Conservation (phyloP, 352 stramenopile species). For the Globisporangium iwayamae region DNA sequence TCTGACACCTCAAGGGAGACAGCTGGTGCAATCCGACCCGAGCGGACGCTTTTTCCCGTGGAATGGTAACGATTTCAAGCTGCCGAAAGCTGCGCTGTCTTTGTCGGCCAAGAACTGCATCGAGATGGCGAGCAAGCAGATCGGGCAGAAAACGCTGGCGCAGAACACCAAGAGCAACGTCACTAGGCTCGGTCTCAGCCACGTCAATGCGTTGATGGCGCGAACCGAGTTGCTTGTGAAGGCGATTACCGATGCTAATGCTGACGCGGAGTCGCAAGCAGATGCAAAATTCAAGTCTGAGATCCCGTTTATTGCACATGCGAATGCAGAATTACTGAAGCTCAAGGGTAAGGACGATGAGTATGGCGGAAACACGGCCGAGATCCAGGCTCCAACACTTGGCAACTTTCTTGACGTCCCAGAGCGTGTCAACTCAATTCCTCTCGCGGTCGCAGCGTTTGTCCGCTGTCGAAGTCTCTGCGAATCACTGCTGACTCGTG, state of each 20-base stretch:
- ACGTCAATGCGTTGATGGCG: slow-evolving; percentile 54
- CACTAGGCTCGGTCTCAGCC: slow-evolving; percentile 26
- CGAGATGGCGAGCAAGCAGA: slow-evolving; percentile 65
- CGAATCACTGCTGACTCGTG: slow-evolving; percentile 72
- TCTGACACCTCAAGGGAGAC: slow-evolving; percentile 65
- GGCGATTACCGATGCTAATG: slow-evolving; percentile 21
- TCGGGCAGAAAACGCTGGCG: slow-evolving; percentile 66
- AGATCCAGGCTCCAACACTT: slow-evolving; percentile 57
- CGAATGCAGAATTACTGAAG: slow-evolving; percentile 60
- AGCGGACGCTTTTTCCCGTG: slow-evolving; percentile 65
- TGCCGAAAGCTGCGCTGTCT: slow-evolving; percentile 46
- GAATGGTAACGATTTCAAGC: slow-evolving; percentile 41
- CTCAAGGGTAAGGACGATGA: slow-evolving; percentile 54
- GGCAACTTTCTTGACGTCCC: slow-evolving; percentile 86
- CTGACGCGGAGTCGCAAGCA: slow-evolving; percentile 13
- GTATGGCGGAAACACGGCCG: slow-evolving; percentile 75
- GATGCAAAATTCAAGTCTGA: slow-evolving; percentile 32
- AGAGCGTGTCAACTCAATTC: slow-evolving; percentile 69
- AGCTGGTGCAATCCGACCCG: slow-evolving; percentile 63
- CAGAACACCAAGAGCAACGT: slow-evolving; percentile 49
- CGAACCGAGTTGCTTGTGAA: slow-evolving; percentile 47
- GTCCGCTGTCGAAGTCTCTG: slow-evolving; percentile 75
- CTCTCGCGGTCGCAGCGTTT: slow-evolving; percentile 74
- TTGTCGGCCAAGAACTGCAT: slow-evolving; percentile 65
- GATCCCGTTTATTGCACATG: slow-evolving; percentile 45